A percentile compares a stretch with the other conserved stretches of the same genome.
phyloP scores from a whole-genome alignment of 495 filamentous ascomycete species.

The Penicillium bialowiezense region DNA sequence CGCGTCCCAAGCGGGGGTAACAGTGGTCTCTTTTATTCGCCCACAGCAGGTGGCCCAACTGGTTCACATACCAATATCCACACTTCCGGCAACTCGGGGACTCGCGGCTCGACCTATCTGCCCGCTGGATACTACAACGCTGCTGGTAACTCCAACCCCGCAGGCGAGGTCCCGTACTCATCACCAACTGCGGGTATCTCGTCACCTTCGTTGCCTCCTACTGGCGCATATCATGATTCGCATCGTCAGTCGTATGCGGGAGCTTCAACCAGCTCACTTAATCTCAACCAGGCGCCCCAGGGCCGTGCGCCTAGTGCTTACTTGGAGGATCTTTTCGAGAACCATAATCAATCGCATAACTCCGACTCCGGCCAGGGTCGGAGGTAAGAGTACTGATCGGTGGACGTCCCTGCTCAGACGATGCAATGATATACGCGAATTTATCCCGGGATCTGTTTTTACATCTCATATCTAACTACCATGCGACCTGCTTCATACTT shows the following conservation, averaged over 20 bases:
- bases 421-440: not conserved
- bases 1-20: constrained; percentile 48
- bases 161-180: constrained; percentile 17
- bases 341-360: constrained; percentile 39
- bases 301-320: constrained; percentile 86
- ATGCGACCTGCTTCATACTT: not conserved
- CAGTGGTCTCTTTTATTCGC: constrained; percentile 85
- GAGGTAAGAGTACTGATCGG: not conserved
- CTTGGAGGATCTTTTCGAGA: constrained; percentile 88
- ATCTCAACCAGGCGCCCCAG: constrained; percentile 61
- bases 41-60: constrained; percentile 65
- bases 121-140: constrained; percentile 88
- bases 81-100: constrained; percentile 26
- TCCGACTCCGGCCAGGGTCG: constrained; percentile 12
- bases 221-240: constrained; percentile 27
- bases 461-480: not conserved
- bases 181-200: constrained; percentile 20
- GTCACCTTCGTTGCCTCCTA: constrained; percentile 38
- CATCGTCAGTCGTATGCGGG: constrained; percentile 33
- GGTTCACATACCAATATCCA: constrained; percentile 21
- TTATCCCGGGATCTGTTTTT: not conserved
- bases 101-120: constrained; percentile 68
- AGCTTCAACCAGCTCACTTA: constrained; percentile 67
- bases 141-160: constrained; percentile 55
- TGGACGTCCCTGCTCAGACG: not conserved